These are phyloP conservation scores for Podaxis carcinomalis DNA, from an alignment of 768 basidiomycete genomes.

Conservation along the genomic window DNA sequence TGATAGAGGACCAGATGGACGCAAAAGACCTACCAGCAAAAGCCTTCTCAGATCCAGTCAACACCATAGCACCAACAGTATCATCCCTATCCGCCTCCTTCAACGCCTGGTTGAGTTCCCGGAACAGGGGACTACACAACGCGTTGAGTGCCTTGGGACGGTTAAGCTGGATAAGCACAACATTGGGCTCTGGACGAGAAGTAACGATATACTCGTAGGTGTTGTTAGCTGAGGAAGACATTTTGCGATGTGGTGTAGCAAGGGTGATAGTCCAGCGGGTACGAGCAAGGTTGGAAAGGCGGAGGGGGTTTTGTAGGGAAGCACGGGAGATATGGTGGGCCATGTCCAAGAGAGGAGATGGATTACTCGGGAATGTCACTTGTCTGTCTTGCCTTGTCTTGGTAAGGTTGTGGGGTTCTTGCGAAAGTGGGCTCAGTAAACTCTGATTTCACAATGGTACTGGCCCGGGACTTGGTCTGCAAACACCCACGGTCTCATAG, in stretches of 20 bases:
- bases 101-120: slow-evolving; percentile 77
- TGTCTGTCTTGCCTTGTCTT: background rate
- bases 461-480: background rate
- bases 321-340: slow-evolving; percentile 18
- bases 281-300: background rate
- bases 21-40: slow-evolving; percentile 71
- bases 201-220: slow-evolving; percentile 64
- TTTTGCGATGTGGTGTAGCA: slow-evolving; percentile 30
- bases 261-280: slow-evolving; percentile 9
- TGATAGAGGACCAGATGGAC: background rate
- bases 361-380: background rate
- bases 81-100: slow-evolving; percentile 67
- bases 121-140: slow-evolving; percentile 73
- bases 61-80: slow-evolving; percentile 75
- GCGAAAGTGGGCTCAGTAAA: background rate
- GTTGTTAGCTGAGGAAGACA: slow-evolving; percentile 35
- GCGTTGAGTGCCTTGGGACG: slow-evolving; percentile 91
- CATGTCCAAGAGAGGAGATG: slow-evolving; percentile 15
- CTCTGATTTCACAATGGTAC: background rate
- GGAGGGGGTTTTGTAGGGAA: slow-evolving; percentile 10
- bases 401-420: background rate
- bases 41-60: slow-evolving; percentile 89
- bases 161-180: slow-evolving; percentile 83
- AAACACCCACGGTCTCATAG: background rate
- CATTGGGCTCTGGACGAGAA: slow-evolving; percentile 61